Conservation (phyloP, 768 basidiomycete genomes). For the Xerocomellus intermedius region DNA sequence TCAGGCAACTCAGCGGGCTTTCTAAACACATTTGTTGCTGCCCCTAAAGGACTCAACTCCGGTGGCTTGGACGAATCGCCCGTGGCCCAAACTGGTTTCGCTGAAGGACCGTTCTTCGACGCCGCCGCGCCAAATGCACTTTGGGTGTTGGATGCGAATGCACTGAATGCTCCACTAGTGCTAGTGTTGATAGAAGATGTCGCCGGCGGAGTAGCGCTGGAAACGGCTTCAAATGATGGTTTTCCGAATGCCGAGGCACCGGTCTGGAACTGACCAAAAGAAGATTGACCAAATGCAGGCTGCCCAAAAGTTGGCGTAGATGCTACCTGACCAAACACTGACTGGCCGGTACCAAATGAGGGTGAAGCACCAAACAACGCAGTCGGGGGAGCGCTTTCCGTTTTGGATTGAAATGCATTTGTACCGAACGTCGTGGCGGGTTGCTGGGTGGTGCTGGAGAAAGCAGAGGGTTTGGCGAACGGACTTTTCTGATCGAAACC, state of each 20-base stretch:
- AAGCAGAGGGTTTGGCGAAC: slow-evolving; percentile 25
- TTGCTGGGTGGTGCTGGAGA: slow-evolving; percentile 14
- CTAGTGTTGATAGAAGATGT: slow-evolving; percentile 11
- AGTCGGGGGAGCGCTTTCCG: slow-evolving; percentile 18
- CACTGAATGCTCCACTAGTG: slow-evolving; percentile 35
- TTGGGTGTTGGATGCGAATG: slow-evolving; percentile 31
- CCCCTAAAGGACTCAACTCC: slow-evolving; percentile 4
- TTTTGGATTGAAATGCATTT: slow-evolving; percentile 13
- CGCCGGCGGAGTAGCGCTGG: slow-evolving; percentile 10
- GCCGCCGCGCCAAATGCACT: slow-evolving; percentile 30
- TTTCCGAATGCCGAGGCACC: slow-evolving; percentile 22
- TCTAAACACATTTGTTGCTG: slow-evolving; percentile 5
- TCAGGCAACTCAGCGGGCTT: slow-evolving; percentile 10
- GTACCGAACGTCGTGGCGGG: slow-evolving; percentile 15
- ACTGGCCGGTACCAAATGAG: slow-evolving; percentile 33
- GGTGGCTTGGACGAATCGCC: slow-evolving; percentile 7
- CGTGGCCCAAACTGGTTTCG: slow-evolving; percentile 25
- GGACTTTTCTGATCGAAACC: slow-evolving; percentile 27
- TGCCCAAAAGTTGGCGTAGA: slow-evolving; percentile 35
- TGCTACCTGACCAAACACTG: slow-evolving; percentile 32
- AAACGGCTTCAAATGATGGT: slow-evolving; percentile 15
- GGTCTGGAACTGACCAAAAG: slow-evolving; percentile 23
- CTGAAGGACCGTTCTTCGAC: slow-evolving; percentile 14
- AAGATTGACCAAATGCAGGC: slow-evolving; percentile 39
- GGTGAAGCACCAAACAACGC: slow-evolving; percentile 31